These are phyloP conservation scores for Triangularia setosa DNA, from an alignment of 2,329 filamentous ascomycete genomes.

Conservation along the genomic window DNA sequence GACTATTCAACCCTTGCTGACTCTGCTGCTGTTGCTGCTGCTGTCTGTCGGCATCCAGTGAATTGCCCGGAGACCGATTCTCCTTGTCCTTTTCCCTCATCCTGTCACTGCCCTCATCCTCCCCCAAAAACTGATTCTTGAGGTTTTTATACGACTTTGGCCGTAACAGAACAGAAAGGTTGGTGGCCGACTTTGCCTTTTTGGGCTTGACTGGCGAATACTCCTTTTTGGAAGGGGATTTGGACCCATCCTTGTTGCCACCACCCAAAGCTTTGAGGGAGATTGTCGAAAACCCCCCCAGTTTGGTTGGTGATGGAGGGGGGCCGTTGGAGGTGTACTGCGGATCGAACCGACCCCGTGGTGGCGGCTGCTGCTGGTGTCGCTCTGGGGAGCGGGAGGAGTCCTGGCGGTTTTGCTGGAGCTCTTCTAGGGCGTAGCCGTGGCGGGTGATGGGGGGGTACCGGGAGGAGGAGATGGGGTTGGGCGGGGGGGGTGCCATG, in stretches of 20 bases:
- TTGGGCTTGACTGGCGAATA: conserved; percentile 59
- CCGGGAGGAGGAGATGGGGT: conserved; percentile 25
- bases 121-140: conserved; percentile 40
- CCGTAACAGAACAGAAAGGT: conserved; percentile 70
- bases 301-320: conserved; percentile 39
- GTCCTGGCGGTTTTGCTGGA: conserved; percentile 53
- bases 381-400: conserved; percentile 31
- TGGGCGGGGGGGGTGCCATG: not conserved
- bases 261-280: conserved; percentile 43
- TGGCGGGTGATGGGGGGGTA: not conserved
- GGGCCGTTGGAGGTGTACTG: conserved; percentile 5
- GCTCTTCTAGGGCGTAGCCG: conserved; percentile 48
- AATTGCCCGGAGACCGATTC: conserved; percentile 63
- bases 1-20: conserved; percentile 4
- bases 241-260: conserved; percentile 33
- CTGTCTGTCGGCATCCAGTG: conserved; percentile 25
- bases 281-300: conserved; percentile 36
- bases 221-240: conserved; percentile 32
- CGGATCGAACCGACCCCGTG: conserved; percentile 1
- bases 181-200: conserved; percentile 80
- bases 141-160: conserved; percentile 70
- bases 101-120: conserved; percentile 16
- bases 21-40: conserved; percentile 16
- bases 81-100: conserved; percentile 82
- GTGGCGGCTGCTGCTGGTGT: not conserved